Evolutionary conservation across 2,329 filamentous ascomycete species (phyloP), one percentile per base, ranked within the genome.

Genomic region (Aspergillus fischeri): DNA sequence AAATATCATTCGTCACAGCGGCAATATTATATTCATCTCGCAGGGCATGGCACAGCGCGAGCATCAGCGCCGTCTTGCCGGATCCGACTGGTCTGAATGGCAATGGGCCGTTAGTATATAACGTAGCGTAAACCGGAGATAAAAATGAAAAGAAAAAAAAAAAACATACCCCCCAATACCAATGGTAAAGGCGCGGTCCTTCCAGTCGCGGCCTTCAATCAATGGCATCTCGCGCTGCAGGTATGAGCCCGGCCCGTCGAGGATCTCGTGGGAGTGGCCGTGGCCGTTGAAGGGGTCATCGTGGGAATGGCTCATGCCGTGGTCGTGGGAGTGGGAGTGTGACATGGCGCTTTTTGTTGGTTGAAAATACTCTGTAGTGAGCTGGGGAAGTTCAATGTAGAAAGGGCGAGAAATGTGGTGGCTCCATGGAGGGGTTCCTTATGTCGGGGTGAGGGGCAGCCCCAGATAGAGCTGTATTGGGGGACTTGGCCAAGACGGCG

Each of bases 1-100:
- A 97, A 81, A 97, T 97, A 81, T 97, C 93, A 82, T 97, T 97
- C 51, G 94, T 99, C 24, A 99, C 93, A 59, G 92, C 94, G 0
- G 94, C 94, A 69, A 99, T 89, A 71, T 87, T 91, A 83, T 90
- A 92, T 55, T 84, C 80, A 52, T 87, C 81, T 60, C 94, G 89
- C 6, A 99, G 86, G 7, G 89, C 88, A 38, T 87, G 87, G 80
- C 92, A 97, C 65, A 97, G 89, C 42, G 90, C 88, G 10, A 97
- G 86, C 93, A 99, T 97, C 28, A 97, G 84, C 20, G 94, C 94
- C 0, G 94, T 97, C 77, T 99, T 99, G 71, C 94, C 94, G 25
- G 92, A 97, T 63, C 94, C 94, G 54, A 99, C 94, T 60, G 94
- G 94, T 47, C 92, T 96, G 35, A 35, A 44, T 42, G 44, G 6